Percentiles rank a stretch among this genome's conserved stretches.
phyloP scores from a whole-genome alignment of 2,329 filamentous ascomycete species.

The Penicillium frequentans region DNA sequence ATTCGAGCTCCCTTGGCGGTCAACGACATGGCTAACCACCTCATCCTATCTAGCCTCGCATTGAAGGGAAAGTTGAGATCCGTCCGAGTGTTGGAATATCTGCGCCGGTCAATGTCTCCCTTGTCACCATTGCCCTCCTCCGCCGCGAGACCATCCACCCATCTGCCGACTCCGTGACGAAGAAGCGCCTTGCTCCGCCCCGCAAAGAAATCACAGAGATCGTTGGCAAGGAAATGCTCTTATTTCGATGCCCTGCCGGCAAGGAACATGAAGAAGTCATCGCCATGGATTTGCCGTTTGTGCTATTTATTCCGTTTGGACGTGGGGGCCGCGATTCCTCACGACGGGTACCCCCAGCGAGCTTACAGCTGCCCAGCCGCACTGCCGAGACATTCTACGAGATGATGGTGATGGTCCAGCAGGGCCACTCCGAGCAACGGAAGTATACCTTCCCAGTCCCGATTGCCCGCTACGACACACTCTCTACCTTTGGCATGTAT shows the following conservation, averaged over 20 bases:
- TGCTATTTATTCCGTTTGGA: conserved; percentile 95
- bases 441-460: conserved; percentile 91
- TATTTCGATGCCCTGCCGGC: conserved; percentile 82
- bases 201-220: conserved; percentile 88
- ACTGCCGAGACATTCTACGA: conserved; percentile 98
- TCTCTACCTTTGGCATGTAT: conserved; percentile 99
- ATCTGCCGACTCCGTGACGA: conserved; percentile 88
- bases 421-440: conserved; percentile 81
- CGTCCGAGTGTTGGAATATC: conserved; percentile 81
- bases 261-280: conserved; percentile 86
- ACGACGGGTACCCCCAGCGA: conserved; percentile 86
- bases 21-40: neutral
- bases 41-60: conserved; percentile 67
- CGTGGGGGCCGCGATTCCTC: conserved; percentile 87
- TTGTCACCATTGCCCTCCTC: conserved; percentile 91
- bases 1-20: neutral
- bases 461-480: conserved; percentile 88
- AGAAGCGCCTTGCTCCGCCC: conserved; percentile 85
- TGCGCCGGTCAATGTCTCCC: conserved; percentile 84
- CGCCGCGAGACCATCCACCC: conserved; percentile 95
- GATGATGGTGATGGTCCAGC: conserved; percentile 91
- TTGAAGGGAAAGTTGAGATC: conserved; percentile 97
- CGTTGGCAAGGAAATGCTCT: conserved; percentile 90
- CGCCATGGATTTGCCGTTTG: conserved; percentile 95
- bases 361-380: conserved; percentile 82